Conservation (phyloP, 345 rosid genomes). For the Bruguiera sexangula region DNA sequence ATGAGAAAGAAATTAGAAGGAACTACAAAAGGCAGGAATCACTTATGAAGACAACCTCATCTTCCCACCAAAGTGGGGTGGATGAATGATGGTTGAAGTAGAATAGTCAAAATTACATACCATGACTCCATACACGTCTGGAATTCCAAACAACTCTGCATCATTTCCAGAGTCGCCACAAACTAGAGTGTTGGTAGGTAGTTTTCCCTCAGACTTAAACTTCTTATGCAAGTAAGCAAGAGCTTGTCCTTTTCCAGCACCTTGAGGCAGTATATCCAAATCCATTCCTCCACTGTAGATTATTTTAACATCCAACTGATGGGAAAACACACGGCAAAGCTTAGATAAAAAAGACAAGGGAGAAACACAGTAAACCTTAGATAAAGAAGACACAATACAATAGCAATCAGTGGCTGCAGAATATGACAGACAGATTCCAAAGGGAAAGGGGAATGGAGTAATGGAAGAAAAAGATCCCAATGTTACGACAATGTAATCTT, state of each 20-base stretch:
- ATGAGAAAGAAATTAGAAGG: background rate
- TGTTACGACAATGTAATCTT: background rate
- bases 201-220: slow-evolving; percentile 63
- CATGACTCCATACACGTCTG: slow-evolving; percentile 90
- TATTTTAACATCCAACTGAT: slow-evolving; percentile 87
- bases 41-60: slow-evolving; percentile 7
- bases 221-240: slow-evolving; percentile 80
- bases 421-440: background rate
- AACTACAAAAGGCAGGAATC: background rate
- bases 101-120: slow-evolving; percentile 37
- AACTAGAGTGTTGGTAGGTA: slow-evolving; percentile 79
- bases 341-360: background rate
- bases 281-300: slow-evolving; percentile 96
- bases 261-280: slow-evolving; percentile 87
- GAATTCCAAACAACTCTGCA: slow-evolving; percentile 91
- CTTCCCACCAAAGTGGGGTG: background rate
- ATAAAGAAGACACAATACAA: background rate
- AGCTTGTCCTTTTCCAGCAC: slow-evolving; percentile 99
- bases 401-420: background rate
- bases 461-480: background rate
- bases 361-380: background rate
- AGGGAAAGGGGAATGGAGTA: background rate
- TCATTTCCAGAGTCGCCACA: slow-evolving; percentile 99
- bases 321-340: background rate
- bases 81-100: background rate